Evolutionary conservation across 2,329 filamentous ascomycete species (phyloP), one percentile per base, ranked within the genome.

Genomic region (Cladosporium halotolerans): DNA sequence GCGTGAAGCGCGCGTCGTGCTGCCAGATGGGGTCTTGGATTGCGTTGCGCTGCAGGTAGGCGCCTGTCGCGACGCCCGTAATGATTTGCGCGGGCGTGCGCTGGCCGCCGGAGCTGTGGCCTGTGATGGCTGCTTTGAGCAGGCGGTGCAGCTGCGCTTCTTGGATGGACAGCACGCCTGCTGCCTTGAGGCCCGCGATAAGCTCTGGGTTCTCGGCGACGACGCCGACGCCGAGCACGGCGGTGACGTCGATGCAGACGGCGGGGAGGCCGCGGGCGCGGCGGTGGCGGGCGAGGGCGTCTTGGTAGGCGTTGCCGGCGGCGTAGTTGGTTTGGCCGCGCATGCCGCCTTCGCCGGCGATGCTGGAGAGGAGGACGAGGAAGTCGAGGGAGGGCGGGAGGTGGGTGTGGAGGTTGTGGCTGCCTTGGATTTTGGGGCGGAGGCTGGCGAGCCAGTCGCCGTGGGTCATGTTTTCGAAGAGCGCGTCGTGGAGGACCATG

Each of bases 401-500:
- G 1, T 57, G 18, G 42, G 18, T n/a, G 32, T 61, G 57, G 2
- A 62, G 43, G 42, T 68, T 67, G 52, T 55, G 60, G 13, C 61
- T 61, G 3, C 66, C 67, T 8, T 58, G 33, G 3, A 68, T 60
- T 44, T 68, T 70, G 11, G 65, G 59, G 0, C 38, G 23, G 3
- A 63, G 40, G 9, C 47, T 43, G 3, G 39, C 45, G 4, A 50
- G 36, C 38, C 50, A 65, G 10, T 62, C 50, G 2, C 59, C 48
- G 7, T 52, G 49, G 2, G 62, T 62, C 62, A 66, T 66, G 5
- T 55, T 56, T 8, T 57, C 54, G 23, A 64, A 62, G 0, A 58
- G 34, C 0, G 45, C 32, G 18, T 63, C 61, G 19, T 49, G 34
- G 13, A 71, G 60, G 1, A 68, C 62, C 68, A 71, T 71, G 10